These are phyloP conservation scores for Monosporascus sp. DNA, from an alignment of 2,329 filamentous ascomycete species.

Conservation along the genomic window DNA sequence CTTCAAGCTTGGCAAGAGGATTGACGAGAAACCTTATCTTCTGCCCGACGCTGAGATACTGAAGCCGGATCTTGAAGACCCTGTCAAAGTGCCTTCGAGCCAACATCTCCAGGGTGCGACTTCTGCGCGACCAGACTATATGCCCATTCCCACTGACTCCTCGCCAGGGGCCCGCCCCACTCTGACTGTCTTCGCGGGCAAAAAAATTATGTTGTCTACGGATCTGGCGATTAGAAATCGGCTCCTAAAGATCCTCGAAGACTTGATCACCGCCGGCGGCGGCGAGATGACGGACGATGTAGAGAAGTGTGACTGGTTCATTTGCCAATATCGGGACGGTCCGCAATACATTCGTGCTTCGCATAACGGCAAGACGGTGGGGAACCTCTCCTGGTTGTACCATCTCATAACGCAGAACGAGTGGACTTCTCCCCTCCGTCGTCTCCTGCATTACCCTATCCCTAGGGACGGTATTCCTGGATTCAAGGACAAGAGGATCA, in stretches of 20 bases:
- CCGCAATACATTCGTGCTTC: slow-evolving; percentile 72
- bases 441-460: slow-evolving; percentile 85
- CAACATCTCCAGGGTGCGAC: slow-evolving; percentile 64
- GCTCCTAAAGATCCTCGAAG: slow-evolving; percentile 61
- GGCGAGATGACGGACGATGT: slow-evolving; percentile 63
- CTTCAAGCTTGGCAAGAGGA: slow-evolving; percentile 83
- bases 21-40: slow-evolving; percentile 80
- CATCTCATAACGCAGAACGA: slow-evolving; percentile 82
- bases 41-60: slow-evolving; percentile 84
- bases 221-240: slow-evolving; percentile 69
- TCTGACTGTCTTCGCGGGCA: slow-evolving; percentile 71
- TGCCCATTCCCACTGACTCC: slow-evolving; percentile 37
- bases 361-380: slow-evolving; percentile 73
- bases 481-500: slow-evolving; percentile 73
- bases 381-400: slow-evolving; percentile 91
- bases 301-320: slow-evolving; percentile 70
- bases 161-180: slow-evolving; percentile 36
- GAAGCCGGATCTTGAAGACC: slow-evolving; percentile 49
- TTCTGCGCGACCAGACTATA: slow-evolving; percentile 39
- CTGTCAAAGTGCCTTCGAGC: slow-evolving; percentile 51
- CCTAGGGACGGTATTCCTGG: slow-evolving; percentile 72
- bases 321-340: slow-evolving; percentile 84
- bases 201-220: slow-evolving; percentile 67
- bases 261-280: slow-evolving; percentile 66
- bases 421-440: slow-evolving; percentile 80